phyloP scores from a whole-genome alignment of 805 yeast genomes.

The Cephaloascus fragrans region DNA sequence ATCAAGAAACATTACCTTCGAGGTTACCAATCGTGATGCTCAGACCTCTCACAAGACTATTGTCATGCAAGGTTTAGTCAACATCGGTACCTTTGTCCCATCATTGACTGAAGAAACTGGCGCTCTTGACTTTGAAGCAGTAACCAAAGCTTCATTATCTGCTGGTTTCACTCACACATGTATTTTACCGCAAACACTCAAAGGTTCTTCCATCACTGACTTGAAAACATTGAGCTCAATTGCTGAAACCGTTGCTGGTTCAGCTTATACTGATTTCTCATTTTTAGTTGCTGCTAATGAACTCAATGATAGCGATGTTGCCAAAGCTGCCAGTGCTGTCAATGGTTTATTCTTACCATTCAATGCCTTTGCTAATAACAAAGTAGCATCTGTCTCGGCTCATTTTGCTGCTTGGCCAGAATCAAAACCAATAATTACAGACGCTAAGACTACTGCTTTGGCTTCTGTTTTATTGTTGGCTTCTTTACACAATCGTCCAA shows the following conservation, averaged over 20 bases:
- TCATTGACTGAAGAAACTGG: constrained; percentile 38
- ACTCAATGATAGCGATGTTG: constrained; percentile 50
- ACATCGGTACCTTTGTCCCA: constrained; percentile 73
- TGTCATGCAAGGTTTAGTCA: constrained; percentile 78
- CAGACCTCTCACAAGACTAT: constrained; percentile 85
- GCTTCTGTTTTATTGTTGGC: constrained; percentile 91
- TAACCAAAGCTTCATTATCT: constrained; percentile 62
- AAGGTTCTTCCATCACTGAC: constrained; percentile 58
- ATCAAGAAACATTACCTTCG: constrained; percentile 57
- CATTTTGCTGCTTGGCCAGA: constrained; percentile 82
- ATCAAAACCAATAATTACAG: constrained; percentile 78
- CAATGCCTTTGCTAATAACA: constrained; percentile 56
- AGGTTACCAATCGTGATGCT: constrained; percentile 70
- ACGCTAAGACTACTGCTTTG: constrained; percentile 83
- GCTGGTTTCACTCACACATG: constrained; percentile 87
- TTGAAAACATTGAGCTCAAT: constrained; percentile 58
- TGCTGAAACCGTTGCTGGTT: constrained; percentile 40
- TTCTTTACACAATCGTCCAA: constrained; percentile 72
- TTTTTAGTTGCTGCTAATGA: constrained; percentile 78
- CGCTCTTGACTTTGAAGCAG: constrained; percentile 50
- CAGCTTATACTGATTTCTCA: constrained; percentile 74
- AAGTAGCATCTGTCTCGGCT: constrained; percentile 69
- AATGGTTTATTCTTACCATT: constrained; percentile 79
- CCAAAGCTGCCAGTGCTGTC: constrained; percentile 53
- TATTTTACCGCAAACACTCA: constrained; percentile 60